Percentiles rank a stretch among this genome's conserved stretches.
These are phyloP conservation scores for Fagopyrum esculentum DNA, from an alignment of 148 eudicot genomes.

Conservation along the genomic window DNA sequence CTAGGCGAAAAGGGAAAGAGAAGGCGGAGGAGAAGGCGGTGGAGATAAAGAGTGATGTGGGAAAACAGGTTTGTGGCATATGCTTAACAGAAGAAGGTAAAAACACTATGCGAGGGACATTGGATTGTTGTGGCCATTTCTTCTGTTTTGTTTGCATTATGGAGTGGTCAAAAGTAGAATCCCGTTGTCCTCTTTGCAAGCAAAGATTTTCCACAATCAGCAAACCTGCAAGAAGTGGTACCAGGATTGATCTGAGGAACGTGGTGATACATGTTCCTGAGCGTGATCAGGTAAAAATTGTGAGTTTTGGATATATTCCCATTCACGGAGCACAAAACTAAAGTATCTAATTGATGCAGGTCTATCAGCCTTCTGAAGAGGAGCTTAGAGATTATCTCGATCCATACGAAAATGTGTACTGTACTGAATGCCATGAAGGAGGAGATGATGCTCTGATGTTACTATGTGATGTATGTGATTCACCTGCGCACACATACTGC, in stretches of 20 bases:
- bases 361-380: constrained; percentile 96
- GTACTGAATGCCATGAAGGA: constrained; percentile 86
- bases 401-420: constrained; percentile 79
- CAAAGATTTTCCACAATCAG: constrained; percentile 72
- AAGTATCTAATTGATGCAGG: constrained; percentile 34
- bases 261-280: constrained; percentile 57
- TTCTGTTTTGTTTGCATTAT: constrained; percentile 90
- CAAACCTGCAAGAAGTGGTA: constrained; percentile 48
- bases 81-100: constrained; percentile 87
- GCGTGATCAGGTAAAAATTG: constrained; percentile 74
- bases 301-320: background rate
- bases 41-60: constrained; percentile 41
- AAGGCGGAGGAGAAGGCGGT: constrained; percentile 30
- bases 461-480: constrained; percentile 91
- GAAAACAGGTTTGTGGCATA: constrained; percentile 85
- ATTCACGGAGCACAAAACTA: background rate
- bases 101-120: constrained; percentile 66
- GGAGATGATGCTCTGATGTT: constrained; percentile 96
- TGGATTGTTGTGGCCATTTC: constrained; percentile 86
- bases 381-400: constrained; percentile 81
- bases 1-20: constrained; percentile 69
- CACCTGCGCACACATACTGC: constrained; percentile 95
- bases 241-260: constrained; percentile 40
- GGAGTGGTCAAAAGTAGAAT: constrained; percentile 99
- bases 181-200: constrained; percentile 96